Base-by-base conservation (phyloP, 2,329 filamentous ascomycete genomes). In the Aspergillus fumigatiaffinis region DNA sequence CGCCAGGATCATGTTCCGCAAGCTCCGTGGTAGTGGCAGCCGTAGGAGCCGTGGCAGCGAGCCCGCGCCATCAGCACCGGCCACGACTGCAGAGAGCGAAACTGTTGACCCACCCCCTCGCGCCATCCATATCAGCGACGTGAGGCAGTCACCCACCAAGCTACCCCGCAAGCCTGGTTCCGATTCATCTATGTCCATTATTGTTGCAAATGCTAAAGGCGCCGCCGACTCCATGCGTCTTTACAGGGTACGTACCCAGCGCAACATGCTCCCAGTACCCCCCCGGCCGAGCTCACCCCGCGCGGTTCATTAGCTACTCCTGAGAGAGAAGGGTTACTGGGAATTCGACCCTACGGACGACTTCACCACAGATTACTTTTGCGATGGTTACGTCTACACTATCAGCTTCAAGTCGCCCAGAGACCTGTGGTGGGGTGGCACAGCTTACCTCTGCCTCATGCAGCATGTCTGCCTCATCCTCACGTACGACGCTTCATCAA, bases 51-150 rank as follows among this genome's bases (percentile, higher is more conserved):
- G 25, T 50, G 48, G 48, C 23, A 50, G 20, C 41, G n/a, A 53
- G 41, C 51, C 51, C 51, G 25, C 35, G 17, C 51, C 51, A 52
- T 52, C 38, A 44, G 51, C 51, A 38, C 35, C 23, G 38, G 55
- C 55, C 26, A 57, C 20, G 29, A 51, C 48, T 52, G 52, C 46
- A 14, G 51, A 51, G 41, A 58, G 56, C 41, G 23, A 21, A 26
- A 54, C 29, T 28, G 28, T 54, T 38, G 29, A 50, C 49, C 47
- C 56, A 51, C 32, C 29, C 28, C 56, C 56, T 48, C 56, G 49
- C 56, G 56, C 56, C 50, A 49, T 55, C 28, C 52, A 58, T 35
- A 51, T 58, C 42, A 58, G 52, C 50, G 49, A 55, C n/a, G 50
- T 52, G 38, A 55, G n/a, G 49, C 49, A 32, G 38, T 52, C 52